A percentile compares a stretch with the other conserved stretches of the same genome.
phyloP scores from a whole-genome alignment of 176 grass and related monocot genomes.

The maize (Zea mays) region Zm-B73-REFERENCE-NAM-5.0 NC_050103.1:174011501-174012000 shows the following conservation, averaged over 20 bases:
- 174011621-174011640: slow-evolving; percentile 10
- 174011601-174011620: slow-evolving; percentile 30
- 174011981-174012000: background rate
- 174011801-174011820: background rate
- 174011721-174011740: slow-evolving; percentile 95
- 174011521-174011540: slow-evolving; percentile 97
- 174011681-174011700: slow-evolving; percentile 82
- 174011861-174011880: background rate
- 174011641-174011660: slow-evolving; percentile 11
- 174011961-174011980: background rate
- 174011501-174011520: slow-evolving; percentile 11
- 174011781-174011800: slow-evolving; percentile 77
- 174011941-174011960: background rate
- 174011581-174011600: slow-evolving; percentile 98
- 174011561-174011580: slow-evolving; percentile 67
- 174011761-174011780: slow-evolving; percentile 85
- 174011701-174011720: slow-evolving; percentile 90
- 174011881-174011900: background rate
- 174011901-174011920: background rate
- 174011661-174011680: slow-evolving; percentile 38
- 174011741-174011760: slow-evolving; percentile 80
- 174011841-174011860: background rate
- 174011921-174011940: background rate
- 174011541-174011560: slow-evolving; percentile 77
- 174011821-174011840: background rate